These are phyloP conservation scores for Sorghum bicolor DNA, from an alignment of 176 grass and related monocot genomes.

Conservation along the genomic window DNA sequence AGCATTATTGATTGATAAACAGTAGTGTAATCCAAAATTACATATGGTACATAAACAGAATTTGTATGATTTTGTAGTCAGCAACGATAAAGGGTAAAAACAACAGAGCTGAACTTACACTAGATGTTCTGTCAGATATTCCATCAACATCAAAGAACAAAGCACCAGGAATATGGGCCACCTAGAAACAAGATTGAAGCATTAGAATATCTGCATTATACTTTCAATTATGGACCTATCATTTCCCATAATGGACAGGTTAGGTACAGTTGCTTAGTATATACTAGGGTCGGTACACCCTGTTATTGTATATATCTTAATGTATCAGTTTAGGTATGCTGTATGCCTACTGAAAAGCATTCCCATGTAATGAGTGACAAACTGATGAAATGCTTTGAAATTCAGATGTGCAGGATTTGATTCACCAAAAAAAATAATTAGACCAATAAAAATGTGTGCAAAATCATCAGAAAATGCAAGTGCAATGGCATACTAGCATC, in stretches of 20 bases:
- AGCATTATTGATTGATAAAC: not conserved
- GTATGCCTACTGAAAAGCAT: not conserved
- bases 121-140: slow-evolving; percentile 79
- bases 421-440: not conserved
- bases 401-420: not conserved
- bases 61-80: not conserved
- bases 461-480: not conserved
- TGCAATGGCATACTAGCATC: not conserved
- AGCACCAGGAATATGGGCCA: slow-evolving; percentile 91
- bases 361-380: not conserved
- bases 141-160: slow-evolving; percentile 98
- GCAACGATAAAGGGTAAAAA: not conserved
- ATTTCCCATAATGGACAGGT: not conserved
- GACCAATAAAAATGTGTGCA: not conserved
- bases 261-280: not conserved
- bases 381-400: not conserved
- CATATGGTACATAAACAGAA: not conserved
- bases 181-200: slow-evolving; percentile 38
- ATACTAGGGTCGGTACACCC: not conserved
- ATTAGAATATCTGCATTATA: not conserved
- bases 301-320: not conserved
- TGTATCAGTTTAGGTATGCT: not conserved
- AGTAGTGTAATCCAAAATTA: not conserved
- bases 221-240: not conserved
- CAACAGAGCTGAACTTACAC: slow-evolving; percentile 46